These are phyloP conservation scores for Micromonas commoda DNA, from an alignment of 139 green algal species.

Conservation along the genomic window DNA sequence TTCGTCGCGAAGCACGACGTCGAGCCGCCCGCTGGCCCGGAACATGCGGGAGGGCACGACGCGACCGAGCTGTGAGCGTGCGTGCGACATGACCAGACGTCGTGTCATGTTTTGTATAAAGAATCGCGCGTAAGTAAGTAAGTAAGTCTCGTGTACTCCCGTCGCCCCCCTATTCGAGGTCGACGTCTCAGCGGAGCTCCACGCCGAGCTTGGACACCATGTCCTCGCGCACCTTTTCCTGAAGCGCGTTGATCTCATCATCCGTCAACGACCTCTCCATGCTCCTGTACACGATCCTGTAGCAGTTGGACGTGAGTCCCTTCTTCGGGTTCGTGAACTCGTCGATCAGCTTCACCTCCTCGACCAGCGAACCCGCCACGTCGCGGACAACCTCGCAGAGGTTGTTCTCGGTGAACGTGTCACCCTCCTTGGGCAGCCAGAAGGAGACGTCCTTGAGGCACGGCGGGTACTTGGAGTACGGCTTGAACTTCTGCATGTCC, in stretches of 20 bases:
- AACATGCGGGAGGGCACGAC: too few species aligned
- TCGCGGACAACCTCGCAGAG: conserved; percentile 88
- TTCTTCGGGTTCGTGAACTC: conserved; percentile 93
- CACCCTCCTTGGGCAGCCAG: conserved; percentile 68
- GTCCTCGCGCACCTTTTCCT: conserved; percentile 60
- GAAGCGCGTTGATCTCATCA: conserved; percentile 93
- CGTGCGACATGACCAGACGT: too few species aligned
- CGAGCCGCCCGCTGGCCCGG: too few species aligned
- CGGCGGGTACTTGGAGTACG: conserved; percentile 90
- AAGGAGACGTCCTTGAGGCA: conserved; percentile 98
- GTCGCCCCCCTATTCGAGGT: too few species aligned
- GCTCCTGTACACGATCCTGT: conserved; percentile 85
- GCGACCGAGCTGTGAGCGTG: too few species aligned
- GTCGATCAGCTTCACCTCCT: conserved; percentile 95
- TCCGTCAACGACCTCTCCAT: conserved; percentile 93
- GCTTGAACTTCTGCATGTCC: conserved; percentile 75
- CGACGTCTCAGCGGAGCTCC: conserved; percentile 50
- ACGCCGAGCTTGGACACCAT: conserved; percentile 59
- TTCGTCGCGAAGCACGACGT: too few species aligned
- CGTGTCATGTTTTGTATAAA: background rate
- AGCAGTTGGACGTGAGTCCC: conserved; percentile 83
- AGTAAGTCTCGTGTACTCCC: background rate
- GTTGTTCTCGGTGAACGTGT: conserved; percentile 94
- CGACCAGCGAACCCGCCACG: conserved; percentile 67
- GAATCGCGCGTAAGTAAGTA: too few species aligned